Conservation (phyloP, 176 grass and related monocot genomes). For the Eremochloa ophiuroides region DNA sequence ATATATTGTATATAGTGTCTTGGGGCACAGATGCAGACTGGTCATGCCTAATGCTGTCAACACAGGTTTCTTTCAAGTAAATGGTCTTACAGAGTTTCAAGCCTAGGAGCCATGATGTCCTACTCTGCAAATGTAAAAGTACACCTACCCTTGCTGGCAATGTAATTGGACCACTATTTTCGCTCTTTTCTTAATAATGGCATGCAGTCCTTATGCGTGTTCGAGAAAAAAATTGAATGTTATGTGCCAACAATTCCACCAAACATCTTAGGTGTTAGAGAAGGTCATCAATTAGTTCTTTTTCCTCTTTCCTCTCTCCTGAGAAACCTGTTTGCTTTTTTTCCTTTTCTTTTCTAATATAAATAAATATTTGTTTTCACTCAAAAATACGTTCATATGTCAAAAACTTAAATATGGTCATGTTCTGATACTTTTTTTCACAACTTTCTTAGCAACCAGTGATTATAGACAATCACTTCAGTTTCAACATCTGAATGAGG, state of each 20-base stretch:
- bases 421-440: conserved; percentile 20
- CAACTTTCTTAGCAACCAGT: conserved; percentile 59
- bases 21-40: not conserved
- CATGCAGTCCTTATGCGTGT: not conserved
- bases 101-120: not conserved
- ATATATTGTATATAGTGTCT: too few species aligned
- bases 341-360: not conserved
- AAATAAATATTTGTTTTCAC: not conserved
- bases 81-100: not conserved
- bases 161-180: not conserved
- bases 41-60: not conserved
- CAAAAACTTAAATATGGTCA: not conserved
- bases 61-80: not conserved
- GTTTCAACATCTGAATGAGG: conserved; percentile 89
- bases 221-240: not conserved
- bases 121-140: not conserved
- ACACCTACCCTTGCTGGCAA: not conserved
- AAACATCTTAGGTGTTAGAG: not conserved
- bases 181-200: not conserved
- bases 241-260: not conserved
- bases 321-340: not conserved
- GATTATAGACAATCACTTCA: conserved; percentile 97
- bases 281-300: not conserved
- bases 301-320: not conserved
- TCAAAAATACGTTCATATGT: not conserved